Conservation (phyloP, 345 rosid genomes). For the Aquilaria malaccensis region DNA sequence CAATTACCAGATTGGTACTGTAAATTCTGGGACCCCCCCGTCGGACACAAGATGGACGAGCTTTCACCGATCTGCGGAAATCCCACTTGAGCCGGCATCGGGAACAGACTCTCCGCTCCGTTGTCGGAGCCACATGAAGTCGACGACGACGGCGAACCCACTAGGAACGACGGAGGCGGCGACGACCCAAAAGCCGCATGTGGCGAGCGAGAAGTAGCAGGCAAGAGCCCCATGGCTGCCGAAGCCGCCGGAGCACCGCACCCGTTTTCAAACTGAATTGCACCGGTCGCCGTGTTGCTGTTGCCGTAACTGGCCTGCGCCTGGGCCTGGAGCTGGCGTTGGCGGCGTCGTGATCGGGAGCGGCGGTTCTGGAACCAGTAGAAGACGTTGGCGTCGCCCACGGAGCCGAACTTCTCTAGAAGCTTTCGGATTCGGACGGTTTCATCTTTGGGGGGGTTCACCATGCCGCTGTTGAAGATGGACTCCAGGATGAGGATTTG, state of each 20-base stretch:
- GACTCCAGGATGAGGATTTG: slow-evolving; percentile 98
- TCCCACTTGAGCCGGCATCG: slow-evolving; percentile 58
- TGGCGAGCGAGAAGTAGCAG: slow-evolving; percentile 13
- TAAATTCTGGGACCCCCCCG: slow-evolving; percentile 50
- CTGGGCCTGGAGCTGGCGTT: slow-evolving; percentile 78
- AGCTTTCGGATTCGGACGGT: slow-evolving; percentile 82
- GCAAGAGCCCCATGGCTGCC: slow-evolving; percentile 26
- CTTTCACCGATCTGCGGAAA: slow-evolving; percentile 49
- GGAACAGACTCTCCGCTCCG: slow-evolving; percentile 38
- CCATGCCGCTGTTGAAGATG: slow-evolving; percentile 98
- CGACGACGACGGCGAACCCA: slow-evolving; percentile 44
- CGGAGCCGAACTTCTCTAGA: slow-evolving; percentile 88
- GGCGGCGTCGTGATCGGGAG: slow-evolving; percentile 94
- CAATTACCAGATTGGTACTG: slow-evolving; percentile 69
- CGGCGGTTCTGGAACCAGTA: slow-evolving; percentile 99
- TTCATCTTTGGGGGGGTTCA: slow-evolving; percentile 94
- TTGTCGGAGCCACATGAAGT: slow-evolving; percentile 41
- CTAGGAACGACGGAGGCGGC: slow-evolving; percentile 27
- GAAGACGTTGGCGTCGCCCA: slow-evolving; percentile 97
- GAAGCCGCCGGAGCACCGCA: slow-evolving; percentile 4
- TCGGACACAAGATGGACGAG: slow-evolving; percentile 49
- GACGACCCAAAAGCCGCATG: slow-evolving; percentile 19
- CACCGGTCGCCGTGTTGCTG: slow-evolving; percentile 16
- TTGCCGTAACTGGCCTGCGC: slow-evolving; percentile 15
- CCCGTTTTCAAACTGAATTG: slow-evolving; percentile 32